These are phyloP conservation scores for Salix koriyanagi DNA, from an alignment of 345 rosid genomes.

Conservation along the genomic window DNA sequence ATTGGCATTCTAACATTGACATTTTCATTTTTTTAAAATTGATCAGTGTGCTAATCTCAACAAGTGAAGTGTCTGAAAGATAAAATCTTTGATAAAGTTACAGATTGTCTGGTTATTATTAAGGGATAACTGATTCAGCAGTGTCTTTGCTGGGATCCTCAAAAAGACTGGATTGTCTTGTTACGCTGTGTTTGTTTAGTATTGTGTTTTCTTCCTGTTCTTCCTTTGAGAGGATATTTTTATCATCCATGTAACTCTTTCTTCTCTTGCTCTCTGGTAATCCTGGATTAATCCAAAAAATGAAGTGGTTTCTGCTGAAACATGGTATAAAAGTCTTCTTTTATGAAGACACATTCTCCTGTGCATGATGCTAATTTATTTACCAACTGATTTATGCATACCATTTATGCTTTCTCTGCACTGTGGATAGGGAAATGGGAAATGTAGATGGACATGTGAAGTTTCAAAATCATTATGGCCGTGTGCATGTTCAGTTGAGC, in stretches of 20 bases:
- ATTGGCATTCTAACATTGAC: not conserved
- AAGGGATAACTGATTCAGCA: not conserved
- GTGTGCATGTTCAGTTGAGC: constrained; percentile 69
- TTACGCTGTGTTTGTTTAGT: too few relatives aligned
- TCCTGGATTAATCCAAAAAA: not conserved
- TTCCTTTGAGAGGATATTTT: too few relatives aligned
- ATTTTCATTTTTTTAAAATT: not conserved
- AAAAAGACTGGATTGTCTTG: too few relatives aligned
- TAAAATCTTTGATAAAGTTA: not conserved
- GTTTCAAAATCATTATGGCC: constrained; percentile 84
- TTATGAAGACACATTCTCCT: not conserved
- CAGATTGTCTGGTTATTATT: not conserved
- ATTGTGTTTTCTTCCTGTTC: too few relatives aligned
- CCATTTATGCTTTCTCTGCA: constrained; percentile 13
- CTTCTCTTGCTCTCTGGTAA: too few relatives aligned
- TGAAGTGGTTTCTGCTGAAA: not conserved
- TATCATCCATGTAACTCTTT: too few relatives aligned
- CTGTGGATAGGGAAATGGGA: constrained; percentile 69
- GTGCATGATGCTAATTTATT: not conserved
- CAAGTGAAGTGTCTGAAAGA: not conserved
- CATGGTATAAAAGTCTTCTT: not conserved
- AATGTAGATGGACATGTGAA: constrained; percentile 72
- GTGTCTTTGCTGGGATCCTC: not conserved
- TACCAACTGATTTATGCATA: not conserved
- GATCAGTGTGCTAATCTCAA: not conserved